Base-by-base conservation (phyloP, 345 rosid genomes). In the Eucalyptus paniculata region DNA sequence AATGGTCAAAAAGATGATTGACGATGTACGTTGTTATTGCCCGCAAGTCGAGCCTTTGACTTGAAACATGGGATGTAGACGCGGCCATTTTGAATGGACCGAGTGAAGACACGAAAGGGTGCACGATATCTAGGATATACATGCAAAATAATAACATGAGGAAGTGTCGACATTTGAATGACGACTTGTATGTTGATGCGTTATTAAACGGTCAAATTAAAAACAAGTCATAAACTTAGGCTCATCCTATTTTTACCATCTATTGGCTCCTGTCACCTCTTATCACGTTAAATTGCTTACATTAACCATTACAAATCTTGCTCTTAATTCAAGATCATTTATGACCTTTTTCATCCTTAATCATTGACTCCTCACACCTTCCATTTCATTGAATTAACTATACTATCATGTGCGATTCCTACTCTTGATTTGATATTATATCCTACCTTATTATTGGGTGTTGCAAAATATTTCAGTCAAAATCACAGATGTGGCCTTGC, bases 251-350 rank as follows among this genome's bases (percentile, higher is more conserved):
- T 62, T 62, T 4, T 12, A 62, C 5, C 3, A 13, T 13, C 2
- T 6, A 6, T 62, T 14, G 9, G 4, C 18, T 62, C 1, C 1
- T 4, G 3, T 62, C 69, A 6, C 8, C 18, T 14, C 32, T 1
- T 13, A 28, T 62, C 69, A 62, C 18, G 13, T 62, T 13, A 24
- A 28, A 60, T 62, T 30, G 34, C 2, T 3, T 62, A 62, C 5
- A 30, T 30, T 30, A 30, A 12, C 19, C 0, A 2, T 6, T 62
- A 13, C 4, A n/a, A 15, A 2, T 30, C 34, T 5, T 3, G 1
- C 9, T 30, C 17, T 62, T 62, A 14, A 62, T 6, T 62, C 3
- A 62, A 30, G 2, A 62, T 30, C 3, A 30, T 62, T 30, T 28
- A 5, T 62, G 1, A 62, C 69, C 1, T 62, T 62, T 62, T 30